Evolutionary conservation across 2,329 filamentous ascomycete species (phyloP), one percentile per base, ranked within the genome.

Genomic region (Hymenoscyphus salicellus): DNA sequence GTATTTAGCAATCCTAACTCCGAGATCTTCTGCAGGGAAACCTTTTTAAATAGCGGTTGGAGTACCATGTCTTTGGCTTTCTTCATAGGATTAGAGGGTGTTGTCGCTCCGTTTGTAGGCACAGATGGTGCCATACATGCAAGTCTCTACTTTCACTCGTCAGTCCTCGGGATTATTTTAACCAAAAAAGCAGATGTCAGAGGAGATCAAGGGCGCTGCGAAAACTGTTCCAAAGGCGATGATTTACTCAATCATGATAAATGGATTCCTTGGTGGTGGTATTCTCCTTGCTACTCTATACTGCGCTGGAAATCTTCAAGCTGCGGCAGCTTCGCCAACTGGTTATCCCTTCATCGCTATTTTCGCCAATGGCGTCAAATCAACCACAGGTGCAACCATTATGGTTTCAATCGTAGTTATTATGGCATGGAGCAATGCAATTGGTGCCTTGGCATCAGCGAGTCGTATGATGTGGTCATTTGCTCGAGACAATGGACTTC

Each of bases 41-140:
- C 38, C 8, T 60, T 60, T 32, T 3, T 46, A 28, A 49, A 60
- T 49, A 41, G 33, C 28, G 58, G 58, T 20, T 60, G 58, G 58
- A 23, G n/a, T 30, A 60, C 36, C 11, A 26, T 43, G 26, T 20
- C n/a, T 8, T 38, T 60, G 17, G 38, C 58, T 20, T 60, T 60
- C 28, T 43, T 60, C 20, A 16, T 60, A 1, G 58, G 58, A 30
- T 23, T 60, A 5, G 36, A 38, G 20, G 58, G 58, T 23, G 38
- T 43, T 16, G 38, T 33, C 3, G 36, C 38, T 5, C 33, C 58
- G 14, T 32, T 60, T 20, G 38, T 60, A 23, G 58, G 58, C 2
- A 41, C 58, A 16, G 58, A 60, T 30, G 58, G 58, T 28, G 58
- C 58, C 16, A 41, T 60, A 23, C 58, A 60, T n/a, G 58, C 46